A percentile compares a stretch with the other conserved stretches of the same genome.
Evolutionary conservation across 2,329 filamentous ascomycete genomes (phyloP).

Genomic region (Scedosporium dehoogii): DNA sequence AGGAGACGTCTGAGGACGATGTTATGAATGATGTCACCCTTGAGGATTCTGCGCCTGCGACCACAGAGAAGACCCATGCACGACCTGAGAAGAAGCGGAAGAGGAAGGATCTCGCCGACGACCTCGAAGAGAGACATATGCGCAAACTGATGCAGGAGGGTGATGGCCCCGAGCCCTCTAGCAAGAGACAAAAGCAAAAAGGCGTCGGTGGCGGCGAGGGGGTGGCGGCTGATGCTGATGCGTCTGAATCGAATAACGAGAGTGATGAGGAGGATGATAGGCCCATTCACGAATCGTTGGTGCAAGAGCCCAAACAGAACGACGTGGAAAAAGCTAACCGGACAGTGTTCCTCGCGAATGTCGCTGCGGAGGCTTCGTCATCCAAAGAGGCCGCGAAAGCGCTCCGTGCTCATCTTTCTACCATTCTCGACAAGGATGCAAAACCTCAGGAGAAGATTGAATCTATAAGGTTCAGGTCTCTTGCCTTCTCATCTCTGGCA

Average conservation of each 20-base stretch:
- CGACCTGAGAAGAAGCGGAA: conserved; percentile 52
- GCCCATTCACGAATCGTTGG: conserved; percentile 47
- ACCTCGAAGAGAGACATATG: conserved; percentile 63
- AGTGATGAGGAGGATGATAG: conserved; percentile 18
- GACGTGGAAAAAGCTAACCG: conserved; percentile 79
- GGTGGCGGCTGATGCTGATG: conserved; percentile 38
- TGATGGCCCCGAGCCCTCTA: conserved; percentile 39
- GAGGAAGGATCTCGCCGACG: conserved; percentile 56
- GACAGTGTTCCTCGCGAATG: conserved; percentile 89
- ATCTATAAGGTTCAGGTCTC: conserved; percentile 88
- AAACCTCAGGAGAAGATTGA: conserved; percentile 63
- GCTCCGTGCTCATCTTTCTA: conserved; percentile 67
- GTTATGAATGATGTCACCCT: conserved; percentile 26
- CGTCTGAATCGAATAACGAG: conserved; percentile 25
- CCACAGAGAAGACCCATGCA: conserved; percentile 25
- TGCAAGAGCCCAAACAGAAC: conserved; percentile 38
- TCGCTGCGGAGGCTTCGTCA: conserved; percentile 72
- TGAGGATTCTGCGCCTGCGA: conserved; percentile 20
- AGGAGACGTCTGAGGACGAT: conserved; percentile 21
- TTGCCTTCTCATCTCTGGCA: conserved; percentile 65
- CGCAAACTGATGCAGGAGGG: conserved; percentile 51
- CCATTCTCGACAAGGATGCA: conserved; percentile 51
- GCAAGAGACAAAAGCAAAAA: conserved; percentile 47
- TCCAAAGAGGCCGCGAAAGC: conserved; percentile 73
- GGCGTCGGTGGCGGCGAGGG: conserved; percentile 23